Evolutionary conservation across 495 filamentous ascomycete species (phyloP), one percentile per base, ranked within the genome.

Genomic region (Lasiosphaeria miniovina): DNA sequence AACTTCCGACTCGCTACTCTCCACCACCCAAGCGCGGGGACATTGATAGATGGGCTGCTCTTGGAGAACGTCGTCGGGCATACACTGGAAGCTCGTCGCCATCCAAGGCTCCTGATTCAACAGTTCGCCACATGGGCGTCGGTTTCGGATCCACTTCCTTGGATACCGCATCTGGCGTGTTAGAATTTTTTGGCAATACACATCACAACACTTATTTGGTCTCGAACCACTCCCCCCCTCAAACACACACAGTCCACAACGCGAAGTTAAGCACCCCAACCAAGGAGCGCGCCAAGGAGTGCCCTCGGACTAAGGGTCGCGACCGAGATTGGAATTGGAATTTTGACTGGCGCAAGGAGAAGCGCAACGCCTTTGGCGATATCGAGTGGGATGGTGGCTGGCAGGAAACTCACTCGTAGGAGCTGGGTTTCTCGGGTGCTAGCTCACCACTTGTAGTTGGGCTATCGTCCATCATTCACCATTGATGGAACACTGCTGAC

Each of bases 301-400:
- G 76, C 66, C 77, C 78, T 32, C 75, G 75, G 68, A 77, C 59
- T 58, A 75, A 75, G 65, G 74, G 76, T 55, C 69, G 80, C 59
- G 80, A 83, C 54, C 63, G 80, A 68, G 81, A 83, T 66, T 79
- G 73, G 72, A 76, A 81, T 62, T 80, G 79, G 65, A 85, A 87
- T 60, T 67, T 68, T 48, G 69, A 73, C 65, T 91, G 89, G 89
- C 88, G 89, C 63, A 84, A 80, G 63, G 79, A 86, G 63, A 83
- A 84, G 66, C 84, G 80, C 63, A 78, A 79, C 65, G 77, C 86
- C 69, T 82, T 89, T 68, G 86, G 86, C 66, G 90, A 91, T 70
- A 74, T 89, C 70, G 90, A 93, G 81, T 92, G 91, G 82, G 90
- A 96, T 82, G 92, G 90, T 77, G 90, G 86, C 73, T 94, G 90